Evolutionary conservation across 352 stramenopile genomes (phyloP).

Genomic region (Phytopythium delawarense): DNA sequence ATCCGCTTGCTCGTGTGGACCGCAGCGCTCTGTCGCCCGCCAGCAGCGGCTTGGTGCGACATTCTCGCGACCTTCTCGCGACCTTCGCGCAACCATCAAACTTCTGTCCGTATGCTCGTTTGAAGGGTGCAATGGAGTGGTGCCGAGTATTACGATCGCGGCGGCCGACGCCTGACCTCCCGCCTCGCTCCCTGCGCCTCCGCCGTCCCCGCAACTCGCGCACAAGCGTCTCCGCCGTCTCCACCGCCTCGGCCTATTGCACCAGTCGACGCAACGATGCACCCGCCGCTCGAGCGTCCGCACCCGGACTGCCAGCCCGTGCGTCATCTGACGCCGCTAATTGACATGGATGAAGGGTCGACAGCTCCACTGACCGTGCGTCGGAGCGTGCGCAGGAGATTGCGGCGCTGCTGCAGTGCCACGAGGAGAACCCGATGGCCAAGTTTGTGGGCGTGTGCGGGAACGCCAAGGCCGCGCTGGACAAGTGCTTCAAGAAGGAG

Average conservation of each 20-base stretch:
- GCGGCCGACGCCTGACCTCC: background rate
- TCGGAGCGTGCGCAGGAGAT: constrained; percentile 50
- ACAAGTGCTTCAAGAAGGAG: constrained; percentile 76
- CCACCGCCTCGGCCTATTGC: background rate
- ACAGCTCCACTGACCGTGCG: background rate
- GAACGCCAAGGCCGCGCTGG: constrained; percentile 63
- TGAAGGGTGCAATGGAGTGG: constrained; percentile 3
- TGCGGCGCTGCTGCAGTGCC: constrained; percentile 54
- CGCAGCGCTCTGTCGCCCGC: background rate
- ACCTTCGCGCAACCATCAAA: too few relatives aligned
- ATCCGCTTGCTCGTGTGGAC: constrained; percentile 5
- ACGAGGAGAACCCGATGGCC: constrained; percentile 65
- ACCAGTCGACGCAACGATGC: constrained; percentile 31
- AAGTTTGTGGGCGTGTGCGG: constrained; percentile 81
- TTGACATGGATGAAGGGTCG: background rate
- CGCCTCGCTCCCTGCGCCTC: background rate
- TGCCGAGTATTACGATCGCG: background rate
- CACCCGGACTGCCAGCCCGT: constrained; percentile 81
- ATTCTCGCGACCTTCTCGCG: background rate
- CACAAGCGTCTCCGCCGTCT: constrained; percentile 1
- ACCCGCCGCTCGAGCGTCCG: constrained; percentile 72
- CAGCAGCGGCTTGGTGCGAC: background rate
- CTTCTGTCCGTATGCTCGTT: background rate
- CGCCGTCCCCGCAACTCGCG: background rate
- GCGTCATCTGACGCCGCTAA: constrained; percentile 10